Conservation (phyloP, 2,329 filamentous ascomycete genomes). For the Colletotrichum lindemuthianum region DNA sequence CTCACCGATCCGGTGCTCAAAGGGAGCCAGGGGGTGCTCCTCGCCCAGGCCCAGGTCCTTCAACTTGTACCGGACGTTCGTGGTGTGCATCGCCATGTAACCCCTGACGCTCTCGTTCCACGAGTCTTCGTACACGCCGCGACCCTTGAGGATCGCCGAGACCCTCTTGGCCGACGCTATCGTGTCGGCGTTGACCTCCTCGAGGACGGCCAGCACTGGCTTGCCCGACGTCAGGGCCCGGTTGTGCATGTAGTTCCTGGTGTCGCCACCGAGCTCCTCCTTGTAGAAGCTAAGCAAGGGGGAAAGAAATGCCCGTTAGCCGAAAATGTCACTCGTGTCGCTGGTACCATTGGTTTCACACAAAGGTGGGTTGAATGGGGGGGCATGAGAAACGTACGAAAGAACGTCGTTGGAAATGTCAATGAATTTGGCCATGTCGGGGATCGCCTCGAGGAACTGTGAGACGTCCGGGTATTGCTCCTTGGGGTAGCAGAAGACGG, state of each 20-base stretch:
- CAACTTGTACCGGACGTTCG: constrained; percentile 37
- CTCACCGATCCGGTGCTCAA: constrained; percentile 34
- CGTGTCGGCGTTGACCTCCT: constrained; percentile 32
- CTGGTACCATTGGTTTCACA: no score
- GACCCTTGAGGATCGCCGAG: constrained; percentile 33
- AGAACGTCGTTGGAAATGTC: constrained; percentile 39
- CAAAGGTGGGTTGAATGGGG: background rate
- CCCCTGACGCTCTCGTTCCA: constrained; percentile 36
- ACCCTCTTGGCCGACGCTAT: constrained; percentile 34
- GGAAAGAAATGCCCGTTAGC: no score
- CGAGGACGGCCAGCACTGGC: constrained; percentile 21
- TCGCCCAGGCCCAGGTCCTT: constrained; percentile 37
- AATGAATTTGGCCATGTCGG: constrained; percentile 39
- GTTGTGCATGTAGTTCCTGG: constrained; percentile 39
- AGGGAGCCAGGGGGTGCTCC: constrained; percentile 37
- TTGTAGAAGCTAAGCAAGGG: constrained; percentile 37
- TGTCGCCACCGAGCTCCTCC: constrained; percentile 37
- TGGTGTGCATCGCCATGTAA: constrained; percentile 39
- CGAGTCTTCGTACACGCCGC: constrained; percentile 36
- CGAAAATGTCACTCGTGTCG: no score
- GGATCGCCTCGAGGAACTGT: constrained; percentile 38
- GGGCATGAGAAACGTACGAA: constrained; percentile 34
- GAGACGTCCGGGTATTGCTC: constrained; percentile 36
- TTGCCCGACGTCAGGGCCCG: constrained; percentile 25
- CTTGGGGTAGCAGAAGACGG: constrained; percentile 39